phyloP scores from a whole-genome alignment of 768 basidiomycete species.

The Boletus sensibilis region DNA sequence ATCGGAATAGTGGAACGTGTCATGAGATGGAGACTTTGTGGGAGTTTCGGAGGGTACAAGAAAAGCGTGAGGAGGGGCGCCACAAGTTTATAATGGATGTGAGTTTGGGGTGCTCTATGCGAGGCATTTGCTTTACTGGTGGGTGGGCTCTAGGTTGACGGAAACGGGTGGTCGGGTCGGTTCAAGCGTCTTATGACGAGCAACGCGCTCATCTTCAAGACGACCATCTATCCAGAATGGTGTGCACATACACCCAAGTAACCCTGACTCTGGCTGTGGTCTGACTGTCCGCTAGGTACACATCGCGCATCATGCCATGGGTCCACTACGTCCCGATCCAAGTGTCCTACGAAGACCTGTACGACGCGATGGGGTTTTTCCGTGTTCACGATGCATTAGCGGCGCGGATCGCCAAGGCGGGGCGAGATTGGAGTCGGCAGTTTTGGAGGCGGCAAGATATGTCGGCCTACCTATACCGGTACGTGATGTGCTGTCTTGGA shows the following conservation, averaged over 20 bases:
- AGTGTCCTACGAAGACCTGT: constrained; percentile 62
- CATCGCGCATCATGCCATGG: constrained; percentile 62
- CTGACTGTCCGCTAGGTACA: constrained; percentile 40
- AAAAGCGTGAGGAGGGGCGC: constrained; percentile 46
- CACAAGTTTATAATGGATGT: constrained; percentile 65
- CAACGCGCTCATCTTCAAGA: constrained; percentile 64
- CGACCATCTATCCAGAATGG: constrained; percentile 77
- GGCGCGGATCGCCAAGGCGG: constrained; percentile 52
- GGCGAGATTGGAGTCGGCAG: constrained; percentile 53
- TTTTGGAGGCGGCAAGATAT: constrained; percentile 65
- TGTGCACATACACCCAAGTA: constrained; percentile 18
- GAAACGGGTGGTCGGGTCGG: constrained; percentile 68
- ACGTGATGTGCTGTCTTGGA: constrained; percentile 1
- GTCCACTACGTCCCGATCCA: constrained; percentile 74
- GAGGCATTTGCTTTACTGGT: background rate
- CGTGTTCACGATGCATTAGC: constrained; percentile 63
- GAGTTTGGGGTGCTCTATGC: constrained; percentile 13
- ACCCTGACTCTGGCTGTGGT: background rate
- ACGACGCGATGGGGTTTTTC: constrained; percentile 74
- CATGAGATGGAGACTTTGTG: constrained; percentile 44
- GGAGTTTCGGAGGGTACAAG: constrained; percentile 48
- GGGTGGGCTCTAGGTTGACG: constrained; percentile 45
- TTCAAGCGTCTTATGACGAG: constrained; percentile 65
- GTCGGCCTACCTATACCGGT: constrained; percentile 60
- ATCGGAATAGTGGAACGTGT: constrained; percentile 34